A percentile compares a stretch with the other conserved stretches of the same genome.
These are phyloP conservation scores for Peribolospora kevripleyi DNA, from an alignment of 768 basidiomycete species.

Conservation along the genomic window DNA sequence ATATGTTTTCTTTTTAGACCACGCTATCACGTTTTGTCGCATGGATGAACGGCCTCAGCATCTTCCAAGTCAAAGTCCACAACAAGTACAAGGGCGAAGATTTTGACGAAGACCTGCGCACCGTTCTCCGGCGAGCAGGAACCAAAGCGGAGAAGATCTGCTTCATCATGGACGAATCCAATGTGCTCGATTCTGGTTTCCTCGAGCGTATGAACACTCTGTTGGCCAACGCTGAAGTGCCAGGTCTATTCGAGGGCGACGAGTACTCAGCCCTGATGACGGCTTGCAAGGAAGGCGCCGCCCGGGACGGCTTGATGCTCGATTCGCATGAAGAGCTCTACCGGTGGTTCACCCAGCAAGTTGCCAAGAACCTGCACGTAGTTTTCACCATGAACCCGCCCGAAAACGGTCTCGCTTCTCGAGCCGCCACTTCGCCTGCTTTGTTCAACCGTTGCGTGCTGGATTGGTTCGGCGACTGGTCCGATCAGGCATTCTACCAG, in stretches of 20 bases:
- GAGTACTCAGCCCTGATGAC: slow-evolving; percentile 96
- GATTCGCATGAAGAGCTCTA: slow-evolving; percentile 96
- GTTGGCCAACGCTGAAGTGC: slow-evolving; percentile 98
- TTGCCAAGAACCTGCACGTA: slow-evolving; percentile 90
- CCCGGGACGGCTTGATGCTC: slow-evolving; percentile 89
- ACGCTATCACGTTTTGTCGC: slow-evolving; percentile 94
- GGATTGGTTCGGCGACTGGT: slow-evolving; percentile 99
- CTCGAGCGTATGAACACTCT: slow-evolving; percentile 99
- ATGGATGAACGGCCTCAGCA: slow-evolving; percentile 98
- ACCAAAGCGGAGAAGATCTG: slow-evolving; percentile 98
- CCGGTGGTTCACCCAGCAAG: slow-evolving; percentile 95
- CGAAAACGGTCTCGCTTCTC: slow-evolving; percentile 76
- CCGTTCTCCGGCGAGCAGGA: slow-evolving; percentile 77
- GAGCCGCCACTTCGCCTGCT: slow-evolving; percentile 91
- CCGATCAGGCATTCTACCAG: slow-evolving; percentile 92
- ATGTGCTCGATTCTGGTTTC: slow-evolving; percentile 96
- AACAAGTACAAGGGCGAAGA: slow-evolving; percentile 98
- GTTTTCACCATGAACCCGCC: slow-evolving; percentile 99
- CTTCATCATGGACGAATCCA: slow-evolving; percentile 99
- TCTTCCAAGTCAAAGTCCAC: slow-evolving; percentile 98
- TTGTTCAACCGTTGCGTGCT: slow-evolving; percentile 97
- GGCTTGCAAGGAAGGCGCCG: slow-evolving; percentile 97
- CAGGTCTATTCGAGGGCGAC: slow-evolving; percentile 99
- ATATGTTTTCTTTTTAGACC: slow-evolving; percentile 31
- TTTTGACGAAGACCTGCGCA: slow-evolving; percentile 91